Percentiles rank a stretch among this genome's conserved stretches.
phyloP scores from a whole-genome alignment of 306 rosid genomes.

The Ochetophila trinervis region DNA sequence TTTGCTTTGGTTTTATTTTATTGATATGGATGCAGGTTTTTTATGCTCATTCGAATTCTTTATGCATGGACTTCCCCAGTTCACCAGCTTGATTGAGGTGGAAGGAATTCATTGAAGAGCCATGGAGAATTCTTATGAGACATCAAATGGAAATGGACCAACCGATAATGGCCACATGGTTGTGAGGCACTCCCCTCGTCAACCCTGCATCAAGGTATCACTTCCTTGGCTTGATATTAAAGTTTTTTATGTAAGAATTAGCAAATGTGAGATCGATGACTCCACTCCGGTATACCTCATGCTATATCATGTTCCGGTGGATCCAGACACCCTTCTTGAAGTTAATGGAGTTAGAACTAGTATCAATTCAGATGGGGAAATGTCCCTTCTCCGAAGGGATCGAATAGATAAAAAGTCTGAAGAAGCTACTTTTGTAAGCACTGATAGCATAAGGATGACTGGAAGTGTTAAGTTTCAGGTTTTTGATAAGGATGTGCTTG shows the following conservation, averaged over 20 bases:
- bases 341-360: conserved; percentile 69
- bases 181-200: conserved; percentile 42
- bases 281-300: conserved; percentile 62
- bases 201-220: conserved; percentile 44
- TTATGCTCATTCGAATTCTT: conserved; percentile 21
- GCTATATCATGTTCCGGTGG: conserved; percentile 61
- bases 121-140: conserved; percentile 53
- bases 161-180: conserved; percentile 49
- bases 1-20: conserved; percentile 26
- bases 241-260: conserved; percentile 71
- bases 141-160: conserved; percentile 43
- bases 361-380: conserved; percentile 53
- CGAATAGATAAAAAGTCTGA: conserved; percentile 72
- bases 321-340: conserved; percentile 70
- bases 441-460: conserved; percentile 70
- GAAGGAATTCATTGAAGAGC: conserved; percentile 23
- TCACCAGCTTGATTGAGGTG: conserved; percentile 30
- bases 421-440: conserved; percentile 82
- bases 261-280: conserved; percentile 68
- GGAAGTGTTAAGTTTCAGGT: conserved; percentile 78
- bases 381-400: conserved; percentile 62
- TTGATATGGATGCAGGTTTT: conserved; percentile 32
- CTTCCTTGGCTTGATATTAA: conserved; percentile 75
- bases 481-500: conserved; percentile 53
- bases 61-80: conserved; percentile 24